These are phyloP conservation scores for Verticillium dahliae DNA, from an alignment of 2,329 filamentous ascomycete species.

Conservation along the genomic window DNA sequence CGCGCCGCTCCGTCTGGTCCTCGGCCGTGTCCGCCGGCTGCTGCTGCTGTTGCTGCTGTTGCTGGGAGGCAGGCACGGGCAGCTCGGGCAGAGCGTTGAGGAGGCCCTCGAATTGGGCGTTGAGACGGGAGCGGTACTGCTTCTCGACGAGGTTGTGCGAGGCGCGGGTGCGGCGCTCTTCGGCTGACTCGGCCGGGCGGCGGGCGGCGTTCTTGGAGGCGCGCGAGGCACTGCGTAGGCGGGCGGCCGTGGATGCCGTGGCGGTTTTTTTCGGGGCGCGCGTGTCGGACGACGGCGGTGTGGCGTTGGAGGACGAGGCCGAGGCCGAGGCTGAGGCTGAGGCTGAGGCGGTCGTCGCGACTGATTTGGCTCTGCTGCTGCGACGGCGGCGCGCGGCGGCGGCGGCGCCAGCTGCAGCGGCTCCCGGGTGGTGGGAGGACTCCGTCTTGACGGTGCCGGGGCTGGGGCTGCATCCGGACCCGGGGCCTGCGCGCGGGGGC, in stretches of 20 bases:
- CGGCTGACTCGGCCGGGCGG: conserved; percentile 16
- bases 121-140: conserved; percentile 24
- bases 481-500: not conserved
- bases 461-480: not conserved
- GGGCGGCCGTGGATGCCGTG: conserved; percentile 4
- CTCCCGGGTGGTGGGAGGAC: not conserved
- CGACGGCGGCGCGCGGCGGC: not conserved
- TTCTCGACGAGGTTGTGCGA: conserved; percentile 26
- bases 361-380: not conserved
- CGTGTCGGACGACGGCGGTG: not conserved
- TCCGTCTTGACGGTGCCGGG: not conserved
- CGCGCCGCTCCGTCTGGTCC: conserved; percentile 11
- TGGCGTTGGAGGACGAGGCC: not conserved
- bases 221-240: conserved; percentile 21
- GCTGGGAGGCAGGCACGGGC: conserved; percentile 4
- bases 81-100: conserved; percentile 19
- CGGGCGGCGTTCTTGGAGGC: conserved; percentile 20
- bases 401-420: not conserved
- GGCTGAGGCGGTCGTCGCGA: not conserved
- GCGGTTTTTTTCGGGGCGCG: not conserved
- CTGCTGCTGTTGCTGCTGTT: conserved; percentile 1
- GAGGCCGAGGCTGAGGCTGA: no score
- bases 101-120: conserved; percentile 22
- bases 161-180: conserved; percentile 21
- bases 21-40: conserved; percentile 14